Evolutionary conservation across 345 rosid species (phyloP).

Genomic region (Cochlearia excelsa): DNA sequence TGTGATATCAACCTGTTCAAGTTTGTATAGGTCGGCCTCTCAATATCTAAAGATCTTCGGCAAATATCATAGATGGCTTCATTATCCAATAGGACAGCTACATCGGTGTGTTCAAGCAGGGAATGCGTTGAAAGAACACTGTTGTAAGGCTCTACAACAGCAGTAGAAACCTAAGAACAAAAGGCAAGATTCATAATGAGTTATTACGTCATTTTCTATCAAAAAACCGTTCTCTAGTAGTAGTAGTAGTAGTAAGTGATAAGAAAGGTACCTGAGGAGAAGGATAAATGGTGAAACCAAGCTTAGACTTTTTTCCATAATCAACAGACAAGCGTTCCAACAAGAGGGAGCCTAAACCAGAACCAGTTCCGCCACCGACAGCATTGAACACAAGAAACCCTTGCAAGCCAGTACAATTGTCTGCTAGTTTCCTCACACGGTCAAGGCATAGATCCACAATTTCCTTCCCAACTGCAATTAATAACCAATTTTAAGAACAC

Average conservation of each 20-base stretch:
- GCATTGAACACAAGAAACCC: conserved; percentile 39
- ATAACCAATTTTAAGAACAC: too few relatives aligned
- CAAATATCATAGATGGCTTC: conserved; percentile 69
- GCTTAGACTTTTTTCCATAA: too few relatives aligned
- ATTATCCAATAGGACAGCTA: conserved; percentile 65
- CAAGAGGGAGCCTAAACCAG: conserved; percentile 53
- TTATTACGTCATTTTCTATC: too few relatives aligned
- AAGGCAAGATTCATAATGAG: neutral
- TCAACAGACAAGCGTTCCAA: conserved; percentile 47
- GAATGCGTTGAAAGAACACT: conserved; percentile 34
- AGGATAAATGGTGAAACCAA: too few relatives aligned
- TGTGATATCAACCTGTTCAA: conserved; percentile 68
- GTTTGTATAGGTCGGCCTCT: conserved; percentile 65
- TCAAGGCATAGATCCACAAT: conserved; percentile 63
- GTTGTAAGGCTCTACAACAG: conserved; percentile 2
- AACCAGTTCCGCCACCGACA: too few relatives aligned
- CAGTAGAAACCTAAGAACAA: conserved; percentile 47
- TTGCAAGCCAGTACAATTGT: conserved; percentile 61
- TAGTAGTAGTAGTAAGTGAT: too few relatives aligned
- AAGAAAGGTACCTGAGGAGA: conserved; percentile 41
- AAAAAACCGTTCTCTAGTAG: too few relatives aligned
- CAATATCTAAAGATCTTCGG: conserved; percentile 58
- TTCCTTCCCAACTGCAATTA: conserved; percentile 57
- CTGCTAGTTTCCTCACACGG: conserved; percentile 60
- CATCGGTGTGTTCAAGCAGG: conserved; percentile 68